Base-by-base conservation (phyloP, 1,284 basidiomycete genomes). In the Veloboletus limbatus region DNA sequence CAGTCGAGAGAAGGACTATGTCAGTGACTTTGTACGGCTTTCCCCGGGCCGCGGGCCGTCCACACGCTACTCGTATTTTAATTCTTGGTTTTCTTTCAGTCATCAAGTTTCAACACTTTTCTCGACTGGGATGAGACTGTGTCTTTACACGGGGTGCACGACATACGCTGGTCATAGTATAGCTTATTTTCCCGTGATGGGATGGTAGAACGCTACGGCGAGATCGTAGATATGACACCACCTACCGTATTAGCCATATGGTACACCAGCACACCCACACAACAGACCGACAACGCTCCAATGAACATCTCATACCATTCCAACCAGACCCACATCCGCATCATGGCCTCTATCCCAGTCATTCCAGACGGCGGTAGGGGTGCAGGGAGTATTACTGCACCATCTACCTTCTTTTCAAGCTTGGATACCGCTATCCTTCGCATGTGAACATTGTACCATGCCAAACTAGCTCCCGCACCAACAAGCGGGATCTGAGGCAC, bases 371-470 rank as follows among this genome's bases (percentile, higher is more conserved):
- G 54, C 8, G 67, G 55, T 8, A 36, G 34, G n/a, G 57, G 49
- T 3, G 35, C 42, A n/a, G 33, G 30, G 8, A 14, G 22, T 14
- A 24, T 10, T 27, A 24, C 13, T 27, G 21, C 34, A 4, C 41
- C 38, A 40, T 49, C 26, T 8, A 7, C 28, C 11, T 10, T 25
- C 14, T 33, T 25, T 8, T 24, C 30, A 17, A 54, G 39, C 28
- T 51, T 49, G 14, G 59, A 60, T 17, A 57, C 70, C 5, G 80
- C 76, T 28, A 79, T 58, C n/a, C 57, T 56, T 45, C 77, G 69
- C 54, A 86, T 76, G 47, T 62, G 64, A 14, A 81, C 66, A n/a
- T 60, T 57, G 60, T 86, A 82, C 83, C 82, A 85, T 3, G 82
- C 76, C 60, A 77, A 65, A 14, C 62, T 64, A 9, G 73, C 60